Conservation (phyloP, 1,284 basidiomycete genomes). For the Fomitopsis betulina region DNA sequence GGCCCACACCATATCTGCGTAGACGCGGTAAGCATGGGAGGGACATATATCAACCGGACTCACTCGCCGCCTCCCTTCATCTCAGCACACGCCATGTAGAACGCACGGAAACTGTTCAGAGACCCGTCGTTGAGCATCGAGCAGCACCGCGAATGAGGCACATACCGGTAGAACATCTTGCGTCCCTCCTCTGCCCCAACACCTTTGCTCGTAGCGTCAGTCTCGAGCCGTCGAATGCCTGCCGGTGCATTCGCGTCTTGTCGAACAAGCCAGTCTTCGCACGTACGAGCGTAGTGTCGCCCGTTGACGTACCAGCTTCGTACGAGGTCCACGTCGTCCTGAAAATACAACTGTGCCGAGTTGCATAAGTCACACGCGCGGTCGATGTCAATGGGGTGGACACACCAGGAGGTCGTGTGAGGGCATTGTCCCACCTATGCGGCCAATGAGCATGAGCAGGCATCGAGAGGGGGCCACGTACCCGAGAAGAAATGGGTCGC, state of each 20-base stretch:
- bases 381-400: not conserved
- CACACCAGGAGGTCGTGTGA: constrained; percentile 64
- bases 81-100: constrained; percentile 75
- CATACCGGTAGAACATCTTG: constrained; percentile 56
- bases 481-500: constrained; percentile 75
- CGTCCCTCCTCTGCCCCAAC: constrained; percentile 46
- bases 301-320: constrained; percentile 66
- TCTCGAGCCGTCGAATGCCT: constrained; percentile 49
- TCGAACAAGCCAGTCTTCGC: constrained; percentile 64
- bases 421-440: constrained; percentile 56
- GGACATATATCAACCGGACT: constrained; percentile 20
- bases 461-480: constrained; percentile 14
- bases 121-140: not conserved
- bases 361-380: not conserved
- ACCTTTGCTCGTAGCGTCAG: constrained; percentile 45
- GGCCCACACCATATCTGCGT: constrained; percentile 48
- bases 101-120: constrained; percentile 54
- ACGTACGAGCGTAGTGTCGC: constrained; percentile 61
- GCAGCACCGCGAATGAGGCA: not conserved
- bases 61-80: constrained; percentile 64
- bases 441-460: constrained; percentile 10
- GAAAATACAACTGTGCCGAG: constrained; percentile 55
- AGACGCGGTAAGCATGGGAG: not conserved
- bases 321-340: constrained; percentile 56
- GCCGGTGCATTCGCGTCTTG: constrained; percentile 47